phyloP scores from a whole-genome alignment of 1,284 basidiomycete genomes.

The Apiotrichum montevideense region DNA sequence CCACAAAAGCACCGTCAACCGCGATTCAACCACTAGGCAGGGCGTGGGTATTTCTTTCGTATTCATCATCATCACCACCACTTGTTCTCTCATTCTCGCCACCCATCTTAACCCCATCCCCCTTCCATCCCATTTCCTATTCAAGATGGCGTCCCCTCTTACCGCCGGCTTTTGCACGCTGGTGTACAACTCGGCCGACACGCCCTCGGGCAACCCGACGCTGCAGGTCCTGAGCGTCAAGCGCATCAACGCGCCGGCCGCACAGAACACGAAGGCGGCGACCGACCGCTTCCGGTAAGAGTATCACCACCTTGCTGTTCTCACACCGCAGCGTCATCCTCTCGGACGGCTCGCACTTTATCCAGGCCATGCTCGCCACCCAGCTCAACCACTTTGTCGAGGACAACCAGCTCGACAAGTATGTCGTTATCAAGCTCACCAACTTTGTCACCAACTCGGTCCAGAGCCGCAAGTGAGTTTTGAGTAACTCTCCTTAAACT shows the following conservation, averaged over 20 bases:
- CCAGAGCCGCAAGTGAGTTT: constrained; percentile 69
- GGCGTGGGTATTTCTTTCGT: too few relatives aligned
- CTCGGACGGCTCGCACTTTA: constrained; percentile 69
- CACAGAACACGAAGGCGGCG: constrained; percentile 7
- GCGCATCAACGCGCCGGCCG: constrained; percentile 52
- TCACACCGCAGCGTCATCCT: constrained; percentile 46
- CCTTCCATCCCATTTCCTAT: background rate
- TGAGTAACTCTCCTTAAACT: background rate
- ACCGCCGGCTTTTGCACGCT: constrained; percentile 37
- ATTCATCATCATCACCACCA: too few relatives aligned
- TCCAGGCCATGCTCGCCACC: constrained; percentile 92
- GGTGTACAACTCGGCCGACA: constrained; percentile 26
- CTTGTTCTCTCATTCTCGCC: background rate
- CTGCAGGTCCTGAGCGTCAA: constrained; percentile 79
- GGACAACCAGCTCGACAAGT: constrained; percentile 61
- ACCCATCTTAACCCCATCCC: constrained; percentile 5
- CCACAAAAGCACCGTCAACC: constrained; percentile 2
- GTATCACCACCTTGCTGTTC: too few relatives aligned
- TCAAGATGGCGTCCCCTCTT: constrained; percentile 33
- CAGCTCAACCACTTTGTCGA: constrained; percentile 76
- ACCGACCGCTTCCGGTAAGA: constrained; percentile 45
- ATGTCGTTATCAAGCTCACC: constrained; percentile 67
- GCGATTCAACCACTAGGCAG: background rate
- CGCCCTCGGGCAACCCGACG: constrained; percentile 52
- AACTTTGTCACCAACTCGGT: constrained; percentile 79